These are phyloP conservation scores for Alternaria angustiovoidea DNA, from an alignment of 2,329 filamentous ascomycete species.

Conservation along the genomic window DNA sequence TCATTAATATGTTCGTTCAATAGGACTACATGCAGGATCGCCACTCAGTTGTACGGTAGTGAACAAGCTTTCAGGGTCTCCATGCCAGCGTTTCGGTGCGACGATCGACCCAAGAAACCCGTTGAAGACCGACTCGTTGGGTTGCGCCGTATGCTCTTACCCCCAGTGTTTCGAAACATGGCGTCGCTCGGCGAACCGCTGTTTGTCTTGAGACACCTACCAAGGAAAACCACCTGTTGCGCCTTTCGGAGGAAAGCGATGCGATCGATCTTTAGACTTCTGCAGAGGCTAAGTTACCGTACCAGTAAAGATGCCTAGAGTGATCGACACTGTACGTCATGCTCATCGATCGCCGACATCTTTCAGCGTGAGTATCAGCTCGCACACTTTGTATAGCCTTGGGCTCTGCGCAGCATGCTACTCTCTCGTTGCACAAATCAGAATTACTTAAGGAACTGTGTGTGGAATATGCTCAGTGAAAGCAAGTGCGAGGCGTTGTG, in stretches of 20 bases:
- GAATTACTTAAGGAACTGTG: background rate
- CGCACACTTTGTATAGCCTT: background rate
- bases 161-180: constrained; percentile 15
- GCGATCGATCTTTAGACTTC: background rate
- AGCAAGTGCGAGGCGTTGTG: background rate
- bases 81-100: background rate
- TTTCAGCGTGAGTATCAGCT: background rate
- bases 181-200: background rate
- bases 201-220: background rate
- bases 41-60: background rate
- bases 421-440: background rate
- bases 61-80: constrained; percentile 2
- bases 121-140: background rate
- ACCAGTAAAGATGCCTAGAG: background rate
- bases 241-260: background rate
- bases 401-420: background rate
- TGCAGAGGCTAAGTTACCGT: constrained; percentile 1
- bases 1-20: background rate
- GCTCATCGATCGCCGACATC: background rate
- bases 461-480: background rate
- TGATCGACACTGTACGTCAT: constrained; percentile 3
- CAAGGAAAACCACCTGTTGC: background rate
- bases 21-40: background rate
- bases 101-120: background rate
- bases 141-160: background rate